These are phyloP conservation scores for Camelina laxa DNA, from an alignment of 345 rosid species.

Conservation along the genomic window DNA sequence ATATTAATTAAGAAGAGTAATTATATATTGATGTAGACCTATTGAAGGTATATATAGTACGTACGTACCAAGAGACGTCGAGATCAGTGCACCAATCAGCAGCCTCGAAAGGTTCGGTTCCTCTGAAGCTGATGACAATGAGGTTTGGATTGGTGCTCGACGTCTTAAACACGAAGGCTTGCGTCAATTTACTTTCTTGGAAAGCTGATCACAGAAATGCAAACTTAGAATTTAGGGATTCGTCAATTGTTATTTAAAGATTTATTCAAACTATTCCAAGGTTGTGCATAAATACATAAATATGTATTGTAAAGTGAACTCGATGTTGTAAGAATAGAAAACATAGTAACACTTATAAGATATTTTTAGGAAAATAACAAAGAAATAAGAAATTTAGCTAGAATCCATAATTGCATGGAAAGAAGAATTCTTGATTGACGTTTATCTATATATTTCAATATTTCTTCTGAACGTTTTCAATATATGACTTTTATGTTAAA, in stretches of 20 bases:
- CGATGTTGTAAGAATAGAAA: not conserved
- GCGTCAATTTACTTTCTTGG: conserved; percentile 46
- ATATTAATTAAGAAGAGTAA: not conserved
- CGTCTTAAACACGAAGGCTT: conserved; percentile 55
- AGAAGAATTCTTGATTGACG: not conserved
- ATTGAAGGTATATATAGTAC: conserved; percentile 41
- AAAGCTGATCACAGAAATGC: conserved; percentile 40
- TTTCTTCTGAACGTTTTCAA: not conserved
- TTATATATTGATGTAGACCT: conserved; percentile 10
- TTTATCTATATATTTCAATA: not conserved
- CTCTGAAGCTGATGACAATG: conserved; percentile 62
- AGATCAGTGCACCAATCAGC: conserved; percentile 55
- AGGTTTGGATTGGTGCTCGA: conserved; percentile 46
- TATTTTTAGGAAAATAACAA: too few species aligned
- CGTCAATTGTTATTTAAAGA: too few species aligned
- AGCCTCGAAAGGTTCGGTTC: conserved; percentile 60
- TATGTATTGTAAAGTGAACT: not conserved
- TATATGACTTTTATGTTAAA: not conserved
- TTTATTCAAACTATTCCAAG: not conserved
- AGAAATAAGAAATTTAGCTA: not conserved
- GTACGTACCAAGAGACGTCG: conserved; percentile 65
- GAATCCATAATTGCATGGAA: not conserved
- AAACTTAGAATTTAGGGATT: not conserved
- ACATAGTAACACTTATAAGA: too few species aligned
- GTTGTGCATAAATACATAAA: not conserved